These are phyloP conservation scores for Sphagnum fallax DNA, from an alignment of 228 moss, liverwort and hornwort species.

Conservation along the genomic window DNA sequence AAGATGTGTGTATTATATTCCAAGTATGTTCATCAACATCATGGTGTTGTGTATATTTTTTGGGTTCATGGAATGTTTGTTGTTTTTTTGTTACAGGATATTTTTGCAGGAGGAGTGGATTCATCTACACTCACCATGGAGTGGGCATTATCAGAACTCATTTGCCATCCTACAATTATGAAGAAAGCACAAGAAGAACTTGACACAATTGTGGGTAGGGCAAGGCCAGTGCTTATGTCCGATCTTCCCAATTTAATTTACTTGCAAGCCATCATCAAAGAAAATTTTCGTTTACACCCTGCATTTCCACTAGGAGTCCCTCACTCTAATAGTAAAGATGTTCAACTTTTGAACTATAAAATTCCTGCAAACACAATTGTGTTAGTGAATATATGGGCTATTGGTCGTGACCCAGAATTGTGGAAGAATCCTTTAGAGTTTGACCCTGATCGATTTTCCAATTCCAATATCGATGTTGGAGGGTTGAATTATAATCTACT, in stretches of 20 bases:
- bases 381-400: slow-evolving; percentile 30
- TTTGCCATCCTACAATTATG: slow-evolving; percentile 7
- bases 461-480: slow-evolving; percentile 5
- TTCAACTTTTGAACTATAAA: slow-evolving; percentile 23
- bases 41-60: too few species aligned
- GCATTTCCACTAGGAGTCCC: too few species aligned
- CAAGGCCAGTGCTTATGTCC: slow-evolving; percentile 9
- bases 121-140: slow-evolving; percentile 11
- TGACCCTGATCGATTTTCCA: slow-evolving; percentile 18
- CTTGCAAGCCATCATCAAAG: slow-evolving; percentile 21
- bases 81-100: too few species aligned
- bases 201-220: slow-evolving; percentile 25
- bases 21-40: too few species aligned
- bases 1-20: too few species aligned
- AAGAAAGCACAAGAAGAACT: slow-evolving; percentile 21
- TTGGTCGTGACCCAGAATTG: slow-evolving; percentile 15
- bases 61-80: too few species aligned
- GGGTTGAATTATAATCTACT: slow-evolving; percentile 31
- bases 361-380: slow-evolving; percentile 22
- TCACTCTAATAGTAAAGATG: too few species aligned
- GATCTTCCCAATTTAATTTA: slow-evolving; percentile 20
- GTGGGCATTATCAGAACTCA: slow-evolving; percentile 31
- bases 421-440: slow-evolving; percentile 20
- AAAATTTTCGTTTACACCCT: slow-evolving; percentile 22
- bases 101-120: slow-evolving; percentile 24